Base-by-base conservation (phyloP, 106 monocot genomes). In the Dendrobium nobile region DNA sequence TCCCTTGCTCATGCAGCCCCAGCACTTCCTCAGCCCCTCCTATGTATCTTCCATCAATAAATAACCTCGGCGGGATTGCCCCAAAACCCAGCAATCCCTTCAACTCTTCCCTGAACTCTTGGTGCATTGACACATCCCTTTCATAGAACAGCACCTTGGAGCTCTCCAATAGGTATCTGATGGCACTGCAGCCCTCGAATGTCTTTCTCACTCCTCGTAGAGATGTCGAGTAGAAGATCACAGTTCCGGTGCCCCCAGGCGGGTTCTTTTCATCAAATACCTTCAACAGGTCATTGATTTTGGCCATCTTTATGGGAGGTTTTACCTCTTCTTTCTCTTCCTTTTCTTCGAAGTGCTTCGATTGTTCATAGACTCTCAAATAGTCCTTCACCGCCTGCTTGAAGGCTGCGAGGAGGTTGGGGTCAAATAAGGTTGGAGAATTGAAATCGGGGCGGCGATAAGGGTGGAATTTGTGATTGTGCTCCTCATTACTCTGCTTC, bases 21-120 rank as follows among this genome's bases (percentile, higher is more conserved):
- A 94, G 47, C 44, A 92, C 92, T 77, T 91, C 88, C 17, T 90
- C 92, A 7, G 88, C 92, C 9, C 94, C 94, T 1, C 97, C 97
- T 40, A 98, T 78, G 80, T 89, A 89, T 77, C 84, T 84, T 45
- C 94, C 97, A 41, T 72, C 82, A 5, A 94, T 44, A 79, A 98
- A 94, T 65, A 94, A 33, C 85, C 89, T 89, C 17, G 97, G 97
- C 3, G 97, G 97, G 1, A 84, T 81, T 3, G 83, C 87, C 54
- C 83, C 47, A 22, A 75, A 61, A 0, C 86, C 90, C n/a, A 87
- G 75, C 1, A 85, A 58, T 22, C 61, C 72, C 89, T 88, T 81
- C 26, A 94, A 78, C 86, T 98, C 94, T 11, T 94, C 97, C 80
- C 92, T 85, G 87, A 86, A 94, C 40, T 82, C 92, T 24, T 77